Evolutionary conservation across 2,329 filamentous ascomycete species (phyloP), one percentile per base, ranked within the genome.

Genomic region (Aspergillus sp.): DNA sequence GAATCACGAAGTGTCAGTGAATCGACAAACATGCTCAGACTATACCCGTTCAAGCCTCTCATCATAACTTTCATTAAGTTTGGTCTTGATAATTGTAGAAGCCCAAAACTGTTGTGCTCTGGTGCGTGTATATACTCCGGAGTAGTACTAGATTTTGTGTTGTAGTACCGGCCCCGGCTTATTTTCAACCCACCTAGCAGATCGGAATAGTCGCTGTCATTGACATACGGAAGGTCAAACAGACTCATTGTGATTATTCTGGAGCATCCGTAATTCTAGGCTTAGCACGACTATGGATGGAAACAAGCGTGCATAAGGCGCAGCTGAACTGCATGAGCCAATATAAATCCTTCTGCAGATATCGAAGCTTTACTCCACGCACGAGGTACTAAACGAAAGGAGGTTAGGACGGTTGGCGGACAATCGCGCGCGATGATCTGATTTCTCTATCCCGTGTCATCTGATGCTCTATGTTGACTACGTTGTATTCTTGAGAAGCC

Each of bases 301-400:
- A 7, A 30, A 45, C 52, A 46, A 56, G 28, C n/a, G 15, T 48
- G 54, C 45, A 49, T 38, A 43, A 28, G 9, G 9, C 25, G 15
- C 5, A 50, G 19, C 34, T 41, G 11, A 15, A 41, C 34, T 41
- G 15, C 34, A 41, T 15, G 9, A 19, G 46, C 28, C 48, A 41
- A 58, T 57, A 38, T 46, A 25, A n/a, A 45, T 43, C 56, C 56
- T 43, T 48, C 56, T 47, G 56, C 56, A 47, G 41, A 48, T 43
- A 54, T 25, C 38, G 41, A 53, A 54, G 38, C 50, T 59, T 59
- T 51, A 25, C 49, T 38, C 41, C 48, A 54, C 50, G 57, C 49
- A 53, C 48, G 57, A 58, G 54, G 41, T 41, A 30, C n/a, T 51
- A 38, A 41, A 49, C 30, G 41, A 57, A 49, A 49, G 45, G 30